Conservation (phyloP, 2,329 filamentous ascomycete species). For the Fusarium bulbicola region DNA sequence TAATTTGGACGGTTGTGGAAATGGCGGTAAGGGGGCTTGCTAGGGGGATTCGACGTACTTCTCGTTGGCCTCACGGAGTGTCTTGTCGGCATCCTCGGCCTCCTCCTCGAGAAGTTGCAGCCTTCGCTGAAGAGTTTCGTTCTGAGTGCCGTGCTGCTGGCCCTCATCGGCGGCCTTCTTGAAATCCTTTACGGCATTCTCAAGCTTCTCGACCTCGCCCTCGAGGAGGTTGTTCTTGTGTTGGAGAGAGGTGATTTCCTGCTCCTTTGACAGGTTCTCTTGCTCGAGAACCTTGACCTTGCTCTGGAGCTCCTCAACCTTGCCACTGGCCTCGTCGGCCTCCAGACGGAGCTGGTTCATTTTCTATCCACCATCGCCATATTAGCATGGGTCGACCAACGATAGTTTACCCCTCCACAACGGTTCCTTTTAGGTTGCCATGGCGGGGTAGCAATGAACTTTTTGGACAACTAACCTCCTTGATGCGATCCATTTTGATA, state of each 20-base stretch:
- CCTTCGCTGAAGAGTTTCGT: constrained; percentile 90
- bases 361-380: constrained; percentile 67
- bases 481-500: constrained; percentile 82
- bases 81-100: constrained; percentile 96
- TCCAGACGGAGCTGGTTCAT: constrained; percentile 95
- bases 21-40: constrained; percentile 37
- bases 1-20: constrained; percentile 18
- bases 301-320: constrained; percentile 86
- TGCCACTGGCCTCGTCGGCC: constrained; percentile 83
- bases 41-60: constrained; percentile 73
- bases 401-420: constrained; percentile 44
- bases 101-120: constrained; percentile 98
- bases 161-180: constrained; percentile 89
- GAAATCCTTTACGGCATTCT: constrained; percentile 81
- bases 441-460: constrained; percentile 44
- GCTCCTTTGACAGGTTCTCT: constrained; percentile 95
- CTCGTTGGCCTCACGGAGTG: constrained; percentile 95
- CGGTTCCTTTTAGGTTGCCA: constrained; percentile 37
- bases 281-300: constrained; percentile 93
- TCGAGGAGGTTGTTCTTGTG: constrained; percentile 97
- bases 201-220: constrained; percentile 90
- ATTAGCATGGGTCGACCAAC: constrained; percentile 37
- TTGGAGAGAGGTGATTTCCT: constrained; percentile 94
- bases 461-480: constrained; percentile 72
- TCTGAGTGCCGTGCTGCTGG: constrained; percentile 84